Conservation (phyloP, 2,329 filamentous ascomycete species). For the Calonectria multiphialidica region DNA sequence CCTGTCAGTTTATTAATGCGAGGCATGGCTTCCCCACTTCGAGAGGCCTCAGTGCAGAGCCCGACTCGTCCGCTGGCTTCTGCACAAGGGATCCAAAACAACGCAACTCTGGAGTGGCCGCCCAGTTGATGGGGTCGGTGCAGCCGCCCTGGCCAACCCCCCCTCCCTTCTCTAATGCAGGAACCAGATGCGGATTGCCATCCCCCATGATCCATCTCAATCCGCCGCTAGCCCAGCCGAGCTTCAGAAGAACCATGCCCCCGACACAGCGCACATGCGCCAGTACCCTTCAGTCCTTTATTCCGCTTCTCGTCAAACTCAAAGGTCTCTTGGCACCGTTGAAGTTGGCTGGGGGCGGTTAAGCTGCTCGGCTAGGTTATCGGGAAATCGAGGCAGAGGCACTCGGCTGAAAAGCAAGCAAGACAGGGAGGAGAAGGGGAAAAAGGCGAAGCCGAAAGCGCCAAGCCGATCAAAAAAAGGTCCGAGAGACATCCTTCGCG, state of each 20-base stretch:
- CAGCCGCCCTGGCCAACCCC: slow-evolving; percentile 20
- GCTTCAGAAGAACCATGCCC: slow-evolving; percentile 15
- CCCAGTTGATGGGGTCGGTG: slow-evolving; percentile 14
- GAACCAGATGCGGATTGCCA: slow-evolving; percentile 36
- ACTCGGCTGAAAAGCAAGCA: neutral
- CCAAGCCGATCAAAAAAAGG: neutral
- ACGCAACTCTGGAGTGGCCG: neutral
- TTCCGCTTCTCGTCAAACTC: slow-evolving; percentile 11
- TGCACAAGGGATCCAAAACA: slow-evolving; percentile 12
- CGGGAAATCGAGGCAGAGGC: neutral
- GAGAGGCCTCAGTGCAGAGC: neutral
- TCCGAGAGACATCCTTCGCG: neutral
- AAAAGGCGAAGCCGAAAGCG: neutral
- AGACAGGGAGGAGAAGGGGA: neutral
- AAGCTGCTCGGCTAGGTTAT: neutral
- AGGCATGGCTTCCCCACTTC: slow-evolving; percentile 26
- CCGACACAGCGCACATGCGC: slow-evolving; percentile 14
- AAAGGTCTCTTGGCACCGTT: slow-evolving; percentile 16
- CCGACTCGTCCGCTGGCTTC: slow-evolving; percentile 23
- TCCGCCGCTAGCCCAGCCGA: slow-evolving; percentile 11
- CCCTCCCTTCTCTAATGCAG: slow-evolving; percentile 40
- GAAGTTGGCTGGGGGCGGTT: neutral
- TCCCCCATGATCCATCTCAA: slow-evolving; percentile 18
- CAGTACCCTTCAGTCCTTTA: slow-evolving; percentile 18
- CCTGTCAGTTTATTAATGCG: slow-evolving; percentile 19